These are phyloP conservation scores for Pneumocystis carinii DNA, from an alignment of 1,139 yeast genomes.

Conservation along the genomic window DNA sequence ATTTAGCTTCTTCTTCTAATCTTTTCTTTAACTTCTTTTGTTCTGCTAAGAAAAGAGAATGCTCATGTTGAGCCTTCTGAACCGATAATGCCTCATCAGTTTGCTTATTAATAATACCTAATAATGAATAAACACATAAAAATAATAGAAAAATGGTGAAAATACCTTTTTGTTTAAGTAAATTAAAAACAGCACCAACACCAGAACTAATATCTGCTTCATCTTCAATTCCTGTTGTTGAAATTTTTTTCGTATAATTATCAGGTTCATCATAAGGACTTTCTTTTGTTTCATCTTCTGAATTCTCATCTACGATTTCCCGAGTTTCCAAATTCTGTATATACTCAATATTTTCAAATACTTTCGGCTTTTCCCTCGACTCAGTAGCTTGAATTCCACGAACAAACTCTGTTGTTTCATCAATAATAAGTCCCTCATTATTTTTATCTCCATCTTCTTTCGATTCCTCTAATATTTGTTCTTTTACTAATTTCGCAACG, in stretches of 20 bases:
- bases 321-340: conserved; percentile 15
- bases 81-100: conserved; percentile 13
- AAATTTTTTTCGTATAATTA: conserved; percentile 6
- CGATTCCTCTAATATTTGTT: background rate
- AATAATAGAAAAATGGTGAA: background rate
- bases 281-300: conserved; percentile 9
- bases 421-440: conserved; percentile 32
- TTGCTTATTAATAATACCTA: conserved; percentile 9
- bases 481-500: conserved; percentile 15
- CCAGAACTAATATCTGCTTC: conserved; percentile 15
- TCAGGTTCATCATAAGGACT: conserved; percentile 9
- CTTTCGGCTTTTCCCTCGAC: conserved; percentile 14
- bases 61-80: conserved; percentile 12
- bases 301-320: conserved; percentile 10
- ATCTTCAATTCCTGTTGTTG: conserved; percentile 12
- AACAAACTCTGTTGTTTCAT: conserved; percentile 48
- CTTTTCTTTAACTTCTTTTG: conserved; percentile 10
- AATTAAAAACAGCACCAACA: conserved; percentile 14
- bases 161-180: conserved; percentile 13
- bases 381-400: conserved; percentile 14
- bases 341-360: conserved; percentile 1
- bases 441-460: conserved; percentile 13
- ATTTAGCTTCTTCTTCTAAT: conserved; percentile 13
- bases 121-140: conserved; percentile 1
- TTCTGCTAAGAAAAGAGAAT: conserved; percentile 13